Percentiles rank a stretch among this genome's conserved stretches.
phyloP scores from a whole-genome alignment of 208 protist species.

The Crithidia fasciculata region DNA sequence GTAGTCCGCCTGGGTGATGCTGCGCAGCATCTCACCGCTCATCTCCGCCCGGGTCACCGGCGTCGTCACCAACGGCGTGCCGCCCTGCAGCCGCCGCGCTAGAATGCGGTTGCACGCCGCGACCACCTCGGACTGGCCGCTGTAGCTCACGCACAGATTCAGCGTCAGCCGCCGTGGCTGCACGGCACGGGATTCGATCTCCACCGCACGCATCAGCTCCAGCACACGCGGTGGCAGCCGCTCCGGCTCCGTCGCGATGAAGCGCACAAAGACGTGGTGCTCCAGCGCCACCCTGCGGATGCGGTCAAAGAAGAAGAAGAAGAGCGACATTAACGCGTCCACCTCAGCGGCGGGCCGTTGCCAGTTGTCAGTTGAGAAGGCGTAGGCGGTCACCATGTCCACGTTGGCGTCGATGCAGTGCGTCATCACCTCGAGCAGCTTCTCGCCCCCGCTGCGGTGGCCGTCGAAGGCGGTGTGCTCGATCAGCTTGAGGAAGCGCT shows the following conservation, averaged over 20 bases:
- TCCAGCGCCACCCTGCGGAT: slow-evolving; percentile 55
- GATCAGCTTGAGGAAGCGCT: slow-evolving; percentile 46
- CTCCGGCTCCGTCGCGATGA: slow-evolving; percentile 70
- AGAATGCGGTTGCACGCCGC: slow-evolving; percentile 67
- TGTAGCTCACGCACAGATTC: slow-evolving; percentile 92
- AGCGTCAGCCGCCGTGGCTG: slow-evolving; percentile 62
- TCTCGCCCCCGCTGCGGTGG: slow-evolving; percentile 81
- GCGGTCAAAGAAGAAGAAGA: slow-evolving; percentile 83
- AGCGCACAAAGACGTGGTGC: slow-evolving; percentile 86
- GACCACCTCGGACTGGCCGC: slow-evolving; percentile 76
- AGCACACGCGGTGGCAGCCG: slow-evolving; percentile 58
- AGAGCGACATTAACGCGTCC: slow-evolving; percentile 83
- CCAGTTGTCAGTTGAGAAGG: slow-evolving; percentile 93
- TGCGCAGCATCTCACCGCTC: slow-evolving; percentile 78
- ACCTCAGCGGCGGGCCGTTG: slow-evolving; percentile 69
- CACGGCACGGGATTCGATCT: slow-evolving; percentile 60
- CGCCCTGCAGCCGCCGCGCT: slow-evolving; percentile 19
- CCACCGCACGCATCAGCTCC: slow-evolving; percentile 69
- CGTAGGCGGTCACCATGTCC: slow-evolving; percentile 87
- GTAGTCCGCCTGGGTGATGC: slow-evolving; percentile 73
- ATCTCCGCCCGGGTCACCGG: slow-evolving; percentile 63
- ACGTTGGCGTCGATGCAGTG: slow-evolving; percentile 71
- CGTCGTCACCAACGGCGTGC: background rate
- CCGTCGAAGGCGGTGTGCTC: slow-evolving; percentile 69
- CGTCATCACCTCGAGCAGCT: slow-evolving; percentile 77